phyloP scores from a whole-genome alignment of 352 stramenopile species.

The Phytopythium ostracodes region DNA sequence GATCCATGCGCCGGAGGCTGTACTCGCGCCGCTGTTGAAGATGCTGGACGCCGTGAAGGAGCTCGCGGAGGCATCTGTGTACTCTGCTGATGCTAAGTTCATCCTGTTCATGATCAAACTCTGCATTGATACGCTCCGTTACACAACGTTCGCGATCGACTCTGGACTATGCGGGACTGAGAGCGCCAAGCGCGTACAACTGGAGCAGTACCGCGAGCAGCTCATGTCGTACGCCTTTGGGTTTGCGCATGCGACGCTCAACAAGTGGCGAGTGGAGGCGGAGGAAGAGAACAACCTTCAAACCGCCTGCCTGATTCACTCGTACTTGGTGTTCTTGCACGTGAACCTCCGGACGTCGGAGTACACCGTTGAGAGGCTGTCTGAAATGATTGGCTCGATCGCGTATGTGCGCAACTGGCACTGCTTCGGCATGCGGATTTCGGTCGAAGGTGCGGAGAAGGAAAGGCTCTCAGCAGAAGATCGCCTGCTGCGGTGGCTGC shows the following conservation, averaged over 20 bases:
- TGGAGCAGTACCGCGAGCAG: constrained; percentile 49
- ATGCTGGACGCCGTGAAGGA: constrained; percentile 83
- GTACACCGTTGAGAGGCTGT: constrained; percentile 66
- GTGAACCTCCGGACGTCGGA: constrained; percentile 62
- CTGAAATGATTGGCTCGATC: constrained; percentile 74
- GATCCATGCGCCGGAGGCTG: constrained; percentile 91
- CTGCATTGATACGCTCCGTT: constrained; percentile 71
- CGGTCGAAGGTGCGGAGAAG: constrained; percentile 38
- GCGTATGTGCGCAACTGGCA: constrained; percentile 90
- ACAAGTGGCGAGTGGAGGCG: constrained; percentile 77
- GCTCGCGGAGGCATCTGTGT: constrained; percentile 73
- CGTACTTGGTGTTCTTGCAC: constrained; percentile 69
- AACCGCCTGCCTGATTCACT: constrained; percentile 83
- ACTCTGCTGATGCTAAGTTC: constrained; percentile 79
- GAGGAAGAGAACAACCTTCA: constrained; percentile 72
- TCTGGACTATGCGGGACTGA: constrained; percentile 27
- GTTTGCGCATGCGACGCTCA: constrained; percentile 63
- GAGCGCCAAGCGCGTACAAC: constrained; percentile 27
- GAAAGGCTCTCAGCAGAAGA: constrained; percentile 64
- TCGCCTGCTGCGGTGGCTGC: constrained; percentile 80
- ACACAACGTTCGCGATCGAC: constrained; percentile 74
- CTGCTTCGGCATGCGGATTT: constrained; percentile 87
- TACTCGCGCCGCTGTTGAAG: constrained; percentile 65
- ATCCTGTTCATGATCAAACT: constrained; percentile 89
- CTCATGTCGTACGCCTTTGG: constrained; percentile 62